Evolutionary conservation across 306 rosid genomes (phyloP), one percentile per base, ranked within the genome.

Genomic region (Lathyrus sativus): DNA sequence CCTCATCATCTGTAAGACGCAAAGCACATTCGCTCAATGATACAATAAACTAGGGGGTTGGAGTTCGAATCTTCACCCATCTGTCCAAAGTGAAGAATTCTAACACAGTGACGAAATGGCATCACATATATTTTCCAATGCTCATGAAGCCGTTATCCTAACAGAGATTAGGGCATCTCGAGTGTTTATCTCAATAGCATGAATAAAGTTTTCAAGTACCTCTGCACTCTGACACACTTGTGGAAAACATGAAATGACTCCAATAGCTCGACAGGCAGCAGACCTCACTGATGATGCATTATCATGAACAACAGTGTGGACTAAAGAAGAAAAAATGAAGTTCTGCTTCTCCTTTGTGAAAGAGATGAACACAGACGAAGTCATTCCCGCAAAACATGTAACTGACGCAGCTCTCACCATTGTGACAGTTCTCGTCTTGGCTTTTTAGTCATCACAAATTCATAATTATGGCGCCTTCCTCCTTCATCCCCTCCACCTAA

Each of bases 241-340:
- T 54, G 90, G 93, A 83, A 92, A 88, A 80, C 91, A 88, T 51
- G 98, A 83, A 78, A 90, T 82, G 84, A 92, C 80, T 43, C 98
- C 98, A 74, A 90, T 82, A 73, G 98, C 98, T 66, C 98, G 90
- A 92, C 98, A n/a, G n/a, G n/a, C n/a, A n/a, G n/a, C n/a, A n/a
- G n/a, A n/a, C n/a, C n/a, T n/a, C n/a, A n/a, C n/a, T 7, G 90
- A 83, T 42, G 98, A 82, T 42, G 79, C 90, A 69, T 82, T 82
- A 48, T 88, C 95, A n/a, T n/a, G n/a, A n/a, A n/a, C n/a, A n/a
- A n/a, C n/a, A n/a, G n/a, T n/a, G n/a, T n/a, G n/a, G n/a, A n/a
- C n/a, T n/a, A n/a, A n/a, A n/a, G n/a, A n/a, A n/a, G n/a, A n/a
- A n/a, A n/a, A n/a, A n/a, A n/a, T n/a, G n/a, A n/a, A n/a, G n/a